phyloP scores from a whole-genome alignment of 768 basidiomycete genomes.

The Pleurotus pulmonarius region DNA sequence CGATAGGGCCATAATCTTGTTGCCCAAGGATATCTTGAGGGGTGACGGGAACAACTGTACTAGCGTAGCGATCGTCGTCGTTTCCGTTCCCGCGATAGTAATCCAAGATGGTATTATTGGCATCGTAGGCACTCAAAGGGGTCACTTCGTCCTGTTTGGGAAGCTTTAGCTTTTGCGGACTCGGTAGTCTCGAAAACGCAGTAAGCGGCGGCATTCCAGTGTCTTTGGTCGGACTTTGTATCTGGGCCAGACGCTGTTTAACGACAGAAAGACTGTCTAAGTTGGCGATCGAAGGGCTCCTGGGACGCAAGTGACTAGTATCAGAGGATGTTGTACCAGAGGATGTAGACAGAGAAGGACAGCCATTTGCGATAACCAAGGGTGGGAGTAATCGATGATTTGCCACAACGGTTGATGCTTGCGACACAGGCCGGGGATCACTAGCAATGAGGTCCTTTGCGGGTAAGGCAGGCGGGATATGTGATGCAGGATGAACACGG shows the following conservation, averaged over 20 bases:
- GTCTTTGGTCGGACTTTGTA: conserved; percentile 20
- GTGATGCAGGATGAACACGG: too few species aligned
- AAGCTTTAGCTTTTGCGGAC: not conserved
- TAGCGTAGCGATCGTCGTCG: not conserved
- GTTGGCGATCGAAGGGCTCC: conserved; percentile 60
- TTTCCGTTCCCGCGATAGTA: not conserved
- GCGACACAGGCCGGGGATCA: conserved; percentile 15
- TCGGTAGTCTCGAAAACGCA: not conserved
- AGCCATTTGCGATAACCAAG: not conserved
- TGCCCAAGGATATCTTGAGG: too few species aligned
- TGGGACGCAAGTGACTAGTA: conserved; percentile 23
- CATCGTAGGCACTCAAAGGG: not conserved
- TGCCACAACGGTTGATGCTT: conserved; percentile 3
- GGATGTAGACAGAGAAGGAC: not conserved
- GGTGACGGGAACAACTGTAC: too few species aligned
- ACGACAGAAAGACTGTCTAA: conserved; percentile 62
- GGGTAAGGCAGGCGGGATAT: too few species aligned
- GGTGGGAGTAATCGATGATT: conserved; percentile 2
- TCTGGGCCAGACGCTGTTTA: conserved; percentile 60
- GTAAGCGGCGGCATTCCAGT: not conserved
- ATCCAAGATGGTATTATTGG: not conserved
- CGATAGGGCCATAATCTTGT: not conserved
- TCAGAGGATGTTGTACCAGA: conserved; percentile 8
- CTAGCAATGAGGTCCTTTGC: not conserved
- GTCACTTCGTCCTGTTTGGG: not conserved